phyloP scores from a whole-genome alignment of 805 yeast genomes.

The Metschnikowia kofuensis region DNA sequence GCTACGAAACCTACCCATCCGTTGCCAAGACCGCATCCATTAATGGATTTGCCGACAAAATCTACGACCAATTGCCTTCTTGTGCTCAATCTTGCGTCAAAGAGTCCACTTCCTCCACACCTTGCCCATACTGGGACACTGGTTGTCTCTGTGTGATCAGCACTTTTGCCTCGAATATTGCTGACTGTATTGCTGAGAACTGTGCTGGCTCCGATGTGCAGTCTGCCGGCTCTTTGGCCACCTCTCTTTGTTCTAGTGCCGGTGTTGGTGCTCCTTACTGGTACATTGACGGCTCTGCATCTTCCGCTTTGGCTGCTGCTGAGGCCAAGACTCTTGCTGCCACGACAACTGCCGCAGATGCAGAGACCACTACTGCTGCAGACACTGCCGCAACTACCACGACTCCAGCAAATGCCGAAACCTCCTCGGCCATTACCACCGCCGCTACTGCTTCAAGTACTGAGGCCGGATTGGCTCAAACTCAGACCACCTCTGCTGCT shows the following conservation, averaged over 20 bases:
- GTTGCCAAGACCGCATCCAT: constrained; percentile 40
- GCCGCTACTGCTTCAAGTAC: constrained; percentile 2
- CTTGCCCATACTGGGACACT: constrained; percentile 47
- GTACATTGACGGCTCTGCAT: constrained; percentile 24
- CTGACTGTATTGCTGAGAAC: constrained; percentile 28
- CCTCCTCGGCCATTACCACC: constrained; percentile 5
- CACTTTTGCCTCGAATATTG: constrained; percentile 30
- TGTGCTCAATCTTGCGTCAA: constrained; percentile 38
- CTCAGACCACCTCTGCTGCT: constrained; percentile 7
- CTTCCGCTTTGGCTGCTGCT: constrained; percentile 27
- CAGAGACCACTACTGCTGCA: neutral
- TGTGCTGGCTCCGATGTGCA: constrained; percentile 30
- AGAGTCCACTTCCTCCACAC: constrained; percentile 32
- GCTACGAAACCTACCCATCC: constrained; percentile 31
- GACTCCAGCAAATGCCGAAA: neutral
- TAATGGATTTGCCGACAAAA: constrained; percentile 41
- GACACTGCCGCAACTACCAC: constrained; percentile 1
- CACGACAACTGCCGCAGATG: constrained; percentile 15
- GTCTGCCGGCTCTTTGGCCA: constrained; percentile 29
- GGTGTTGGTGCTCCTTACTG: constrained; percentile 37
- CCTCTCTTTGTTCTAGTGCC: constrained; percentile 31
- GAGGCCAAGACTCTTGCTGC: constrained; percentile 15
- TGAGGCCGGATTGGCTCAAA: no score
- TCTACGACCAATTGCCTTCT: constrained; percentile 30
- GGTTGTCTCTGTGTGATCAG: constrained; percentile 46